Conservation (phyloP, 345 rosid genomes). For the Excoecaria agallocha region DNA sequence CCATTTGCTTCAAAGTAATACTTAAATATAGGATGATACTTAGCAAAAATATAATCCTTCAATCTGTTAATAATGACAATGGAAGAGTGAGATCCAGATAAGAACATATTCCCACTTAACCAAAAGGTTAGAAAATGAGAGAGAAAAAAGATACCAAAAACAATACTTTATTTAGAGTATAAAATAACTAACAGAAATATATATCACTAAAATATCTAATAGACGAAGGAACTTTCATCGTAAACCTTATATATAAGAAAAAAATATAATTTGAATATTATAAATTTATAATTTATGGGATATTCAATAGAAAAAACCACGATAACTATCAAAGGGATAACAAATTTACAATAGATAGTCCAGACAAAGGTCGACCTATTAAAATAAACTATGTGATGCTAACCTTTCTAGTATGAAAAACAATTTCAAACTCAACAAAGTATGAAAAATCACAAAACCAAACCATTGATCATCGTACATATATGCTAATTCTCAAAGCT, state of each 20-base stretch:
- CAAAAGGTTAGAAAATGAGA: background rate
- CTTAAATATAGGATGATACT: slow-evolving; percentile 62
- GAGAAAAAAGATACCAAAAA: background rate
- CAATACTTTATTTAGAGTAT: background rate
- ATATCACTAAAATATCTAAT: background rate
- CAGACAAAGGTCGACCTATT: background rate
- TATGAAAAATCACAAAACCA: no score
- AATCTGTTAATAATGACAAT: slow-evolving; percentile 47
- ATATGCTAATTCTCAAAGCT: no score
- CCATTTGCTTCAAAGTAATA: slow-evolving; percentile 49
- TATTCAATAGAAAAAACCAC: background rate
- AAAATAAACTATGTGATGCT: background rate
- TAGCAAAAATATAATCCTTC: slow-evolving; percentile 75
- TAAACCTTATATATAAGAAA: background rate
- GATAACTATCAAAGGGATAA: background rate
- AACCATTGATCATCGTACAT: no score
- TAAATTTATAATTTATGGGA: background rate
- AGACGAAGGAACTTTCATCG: background rate
- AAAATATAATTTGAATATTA: background rate
- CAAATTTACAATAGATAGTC: background rate
- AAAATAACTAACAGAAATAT: background rate
- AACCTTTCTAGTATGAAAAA: no score
- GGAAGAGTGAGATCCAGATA: slow-evolving; percentile 9
- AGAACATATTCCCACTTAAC: background rate
- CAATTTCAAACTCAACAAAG: no score